phyloP scores from a whole-genome alignment of 75 land plant genomes.

The Adiantum capillusveneris region DNA sequence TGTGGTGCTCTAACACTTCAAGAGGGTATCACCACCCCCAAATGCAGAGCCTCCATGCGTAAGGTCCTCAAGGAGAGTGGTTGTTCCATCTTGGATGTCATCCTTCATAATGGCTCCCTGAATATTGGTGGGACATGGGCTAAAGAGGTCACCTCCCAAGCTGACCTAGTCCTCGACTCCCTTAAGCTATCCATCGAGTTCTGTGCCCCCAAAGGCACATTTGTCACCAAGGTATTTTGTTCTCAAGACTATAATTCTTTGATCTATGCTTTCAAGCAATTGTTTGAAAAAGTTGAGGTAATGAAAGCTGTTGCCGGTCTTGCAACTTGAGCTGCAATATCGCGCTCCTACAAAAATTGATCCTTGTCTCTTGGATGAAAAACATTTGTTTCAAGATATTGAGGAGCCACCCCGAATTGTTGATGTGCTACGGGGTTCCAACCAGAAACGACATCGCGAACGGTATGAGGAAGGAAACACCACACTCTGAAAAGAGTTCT shows the following conservation, averaged over 20 bases:
- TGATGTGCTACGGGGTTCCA: constrained; percentile 77
- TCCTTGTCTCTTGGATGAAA: constrained; percentile 88
- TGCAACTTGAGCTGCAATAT: constrained; percentile 81
- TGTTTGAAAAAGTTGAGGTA: constrained; percentile 96
- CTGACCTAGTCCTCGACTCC: too few relatives aligned
- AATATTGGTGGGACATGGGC: too few relatives aligned
- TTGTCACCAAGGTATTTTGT: constrained; percentile 97
- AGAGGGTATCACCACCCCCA: too few relatives aligned
- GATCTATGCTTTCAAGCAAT: constrained; percentile 77
- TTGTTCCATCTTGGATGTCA: too few relatives aligned
- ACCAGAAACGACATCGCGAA: too few relatives aligned
- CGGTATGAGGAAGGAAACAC: constrained; percentile 79
- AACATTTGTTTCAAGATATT: constrained; percentile 63
- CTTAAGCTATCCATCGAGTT: too few relatives aligned
- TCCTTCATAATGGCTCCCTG: too few relatives aligned
- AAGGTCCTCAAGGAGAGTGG: too few relatives aligned
- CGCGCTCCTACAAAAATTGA: constrained; percentile 97
- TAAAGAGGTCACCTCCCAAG: too few relatives aligned
- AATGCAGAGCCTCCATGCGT: too few relatives aligned
- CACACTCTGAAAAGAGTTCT: constrained; percentile 41
- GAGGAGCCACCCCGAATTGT: constrained; percentile 59
- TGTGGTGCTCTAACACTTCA: too few relatives aligned
- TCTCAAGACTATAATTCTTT: constrained; percentile 87
- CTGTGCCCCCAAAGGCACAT: too few relatives aligned
- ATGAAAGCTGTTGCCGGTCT: constrained; percentile 88